These are phyloP conservation scores for Russula dissimulans DNA, from an alignment of 768 basidiomycete genomes.

Conservation along the genomic window DNA sequence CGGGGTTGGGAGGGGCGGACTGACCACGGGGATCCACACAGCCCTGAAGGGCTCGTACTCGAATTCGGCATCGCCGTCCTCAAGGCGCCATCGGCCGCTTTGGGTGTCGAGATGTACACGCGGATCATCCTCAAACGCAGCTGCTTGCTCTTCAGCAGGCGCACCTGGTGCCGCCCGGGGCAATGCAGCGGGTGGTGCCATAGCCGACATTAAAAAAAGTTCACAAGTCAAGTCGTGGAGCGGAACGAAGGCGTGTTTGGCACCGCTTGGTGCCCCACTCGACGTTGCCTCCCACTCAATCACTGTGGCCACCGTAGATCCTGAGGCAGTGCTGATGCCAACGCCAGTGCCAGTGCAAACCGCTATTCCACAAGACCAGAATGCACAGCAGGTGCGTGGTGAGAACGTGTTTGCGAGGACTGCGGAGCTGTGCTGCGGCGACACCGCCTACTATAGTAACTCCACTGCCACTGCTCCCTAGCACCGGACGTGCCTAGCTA, in stretches of 20 bases:
- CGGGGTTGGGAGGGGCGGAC: slow-evolving; percentile 25
- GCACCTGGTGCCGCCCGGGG: slow-evolving; percentile 40
- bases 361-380: background rate
- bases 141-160: slow-evolving; percentile 46
- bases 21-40: slow-evolving; percentile 77
- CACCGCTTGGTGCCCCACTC: slow-evolving; percentile 1
- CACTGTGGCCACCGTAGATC: background rate
- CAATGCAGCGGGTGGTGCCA: slow-evolving; percentile 1
- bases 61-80: slow-evolving; percentile 86
- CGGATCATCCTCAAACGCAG: slow-evolving; percentile 71
- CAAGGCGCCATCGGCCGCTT: slow-evolving; percentile 76
- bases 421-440: background rate
- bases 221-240: background rate
- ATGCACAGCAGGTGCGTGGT: background rate
- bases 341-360: background rate
- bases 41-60: slow-evolving; percentile 77
- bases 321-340: background rate
- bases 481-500: background rate
- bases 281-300: too few relatives aligned
- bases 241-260: slow-evolving; percentile 10
- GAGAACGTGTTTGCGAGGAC: background rate
- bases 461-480: background rate
- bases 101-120: slow-evolving; percentile 73
- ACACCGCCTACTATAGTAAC: background rate
- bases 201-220: slow-evolving; percentile 7